A percentile compares a stretch with the other conserved stretches of the same genome.
These are phyloP conservation scores for Pichia sp. DNA, from an alignment of 1,139 yeast genomes.

Conservation along the genomic window DNA sequence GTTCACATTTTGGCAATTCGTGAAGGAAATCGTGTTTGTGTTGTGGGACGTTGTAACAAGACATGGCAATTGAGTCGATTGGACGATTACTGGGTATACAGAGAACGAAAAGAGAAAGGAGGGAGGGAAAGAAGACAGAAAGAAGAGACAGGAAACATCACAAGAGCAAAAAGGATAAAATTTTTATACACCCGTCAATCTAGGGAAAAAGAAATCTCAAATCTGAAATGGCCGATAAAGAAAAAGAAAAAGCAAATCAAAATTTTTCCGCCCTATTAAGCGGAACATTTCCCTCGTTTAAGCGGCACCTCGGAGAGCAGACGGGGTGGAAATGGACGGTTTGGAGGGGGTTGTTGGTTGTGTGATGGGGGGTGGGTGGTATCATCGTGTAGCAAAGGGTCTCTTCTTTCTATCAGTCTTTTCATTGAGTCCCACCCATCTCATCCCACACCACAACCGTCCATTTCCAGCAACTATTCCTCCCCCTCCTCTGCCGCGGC, in stretches of 20 bases:
- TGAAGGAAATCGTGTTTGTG: conserved; percentile 44
- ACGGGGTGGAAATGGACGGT: too few relatives aligned
- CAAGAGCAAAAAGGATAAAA: not conserved
- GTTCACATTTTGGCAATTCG: conserved; percentile 81
- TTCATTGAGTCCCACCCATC: too few relatives aligned
- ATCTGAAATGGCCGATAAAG: not conserved
- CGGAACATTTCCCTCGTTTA: not conserved
- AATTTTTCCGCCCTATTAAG: too few relatives aligned
- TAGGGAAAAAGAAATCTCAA: not conserved
- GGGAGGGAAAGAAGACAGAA: not conserved
- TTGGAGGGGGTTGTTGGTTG: too few relatives aligned
- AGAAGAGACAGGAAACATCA: not conserved
- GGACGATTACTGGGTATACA: too few relatives aligned
- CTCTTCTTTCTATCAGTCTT: too few relatives aligned
- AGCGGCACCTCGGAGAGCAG: too few relatives aligned
- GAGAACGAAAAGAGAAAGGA: not conserved
- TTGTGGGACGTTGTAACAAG: conserved; percentile 13
- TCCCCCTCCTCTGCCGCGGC: not conserved
- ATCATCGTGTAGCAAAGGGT: too few relatives aligned
- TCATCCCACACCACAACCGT: too few relatives aligned
- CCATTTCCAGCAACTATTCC: not conserved
- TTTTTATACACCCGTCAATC: too few relatives aligned
- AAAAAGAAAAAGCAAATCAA: not conserved
- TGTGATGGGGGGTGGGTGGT: too few relatives aligned
- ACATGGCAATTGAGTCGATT: not conserved